Percentiles rank a stretch among this genome's conserved stretches.
phyloP scores from a whole-genome alignment of 1,284 basidiomycete genomes.

The Porogramme epimiltina region DNA sequence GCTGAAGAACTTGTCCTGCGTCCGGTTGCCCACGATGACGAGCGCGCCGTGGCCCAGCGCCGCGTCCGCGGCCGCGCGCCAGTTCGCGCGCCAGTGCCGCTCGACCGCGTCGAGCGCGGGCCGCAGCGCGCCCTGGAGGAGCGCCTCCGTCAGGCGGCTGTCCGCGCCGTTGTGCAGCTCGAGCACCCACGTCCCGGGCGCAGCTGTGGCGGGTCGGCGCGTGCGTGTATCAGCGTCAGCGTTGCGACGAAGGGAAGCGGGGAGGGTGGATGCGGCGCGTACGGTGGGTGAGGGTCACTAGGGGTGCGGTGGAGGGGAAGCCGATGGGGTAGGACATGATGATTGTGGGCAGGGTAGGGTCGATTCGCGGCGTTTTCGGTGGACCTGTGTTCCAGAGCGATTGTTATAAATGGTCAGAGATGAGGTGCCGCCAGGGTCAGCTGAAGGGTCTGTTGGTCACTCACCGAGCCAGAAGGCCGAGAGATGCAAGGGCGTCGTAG shows the following conservation, averaged over 20 bases:
- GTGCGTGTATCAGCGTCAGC: background rate
- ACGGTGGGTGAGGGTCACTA: constrained; percentile 70
- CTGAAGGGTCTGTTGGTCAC: too few species aligned
- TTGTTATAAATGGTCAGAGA: too few species aligned
- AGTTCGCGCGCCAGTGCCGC: constrained; percentile 68
- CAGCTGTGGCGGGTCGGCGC: constrained; percentile 43
- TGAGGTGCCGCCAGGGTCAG: too few species aligned
- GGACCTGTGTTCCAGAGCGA: too few species aligned
- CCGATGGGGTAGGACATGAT: constrained; percentile 47
- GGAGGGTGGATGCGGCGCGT: constrained; percentile 24
- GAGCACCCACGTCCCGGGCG: constrained; percentile 66
- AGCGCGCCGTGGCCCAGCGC: constrained; percentile 59
- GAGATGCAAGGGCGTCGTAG: too few species aligned
- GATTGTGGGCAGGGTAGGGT: too few species aligned
- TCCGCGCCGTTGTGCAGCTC: constrained; percentile 80
- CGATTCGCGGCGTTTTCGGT: too few species aligned
- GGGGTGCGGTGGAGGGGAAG: constrained; percentile 48
- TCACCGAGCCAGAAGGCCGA: too few species aligned
- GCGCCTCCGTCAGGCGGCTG: constrained; percentile 63
- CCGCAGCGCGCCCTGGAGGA: constrained; percentile 65
- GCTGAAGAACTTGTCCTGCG: constrained; percentile 87
- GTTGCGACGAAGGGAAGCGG: background rate
- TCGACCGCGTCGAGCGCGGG: constrained; percentile 82
- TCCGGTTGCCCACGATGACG: constrained; percentile 73
- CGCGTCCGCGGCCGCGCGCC: constrained; percentile 46